A percentile compares a stretch with the other conserved stretches of the same genome.
Evolutionary conservation across 179 eudicot genomes (phyloP).

Genomic region (Monotropa hypopitys): DNA sequence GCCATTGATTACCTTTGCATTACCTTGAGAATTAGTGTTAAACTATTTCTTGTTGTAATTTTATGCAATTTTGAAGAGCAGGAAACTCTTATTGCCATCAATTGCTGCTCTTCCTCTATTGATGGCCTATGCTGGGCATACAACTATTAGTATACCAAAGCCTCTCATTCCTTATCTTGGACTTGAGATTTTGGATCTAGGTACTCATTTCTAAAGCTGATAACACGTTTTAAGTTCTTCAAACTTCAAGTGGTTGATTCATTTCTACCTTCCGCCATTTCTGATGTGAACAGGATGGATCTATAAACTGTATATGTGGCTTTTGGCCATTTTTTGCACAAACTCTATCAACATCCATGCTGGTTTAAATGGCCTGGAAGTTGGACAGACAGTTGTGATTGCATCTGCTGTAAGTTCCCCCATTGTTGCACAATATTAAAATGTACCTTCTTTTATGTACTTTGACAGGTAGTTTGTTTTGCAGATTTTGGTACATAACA

Average conservation of each 20-base stretch:
- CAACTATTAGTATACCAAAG: conserved; percentile 81
- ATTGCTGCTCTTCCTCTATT: conserved; percentile 89
- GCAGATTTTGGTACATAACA: conserved; percentile 80
- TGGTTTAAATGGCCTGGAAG: conserved; percentile 94
- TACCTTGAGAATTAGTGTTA: conserved; percentile 2
- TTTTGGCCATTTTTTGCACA: conserved; percentile 88
- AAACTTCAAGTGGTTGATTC: background rate
- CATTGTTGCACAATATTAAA: background rate
- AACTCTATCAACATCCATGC: conserved; percentile 96
- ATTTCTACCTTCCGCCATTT: background rate
- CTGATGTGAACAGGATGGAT: conserved; percentile 49
- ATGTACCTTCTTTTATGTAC: background rate
- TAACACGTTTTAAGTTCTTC: too few species aligned
- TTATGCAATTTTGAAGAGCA: conserved; percentile 24
- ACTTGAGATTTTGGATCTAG: conserved; percentile 66
- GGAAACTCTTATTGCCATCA: conserved; percentile 81
- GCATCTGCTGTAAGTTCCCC: conserved; percentile 65
- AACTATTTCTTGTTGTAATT: background rate
- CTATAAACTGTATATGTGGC: conserved; percentile 86
- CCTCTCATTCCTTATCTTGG: conserved; percentile 75
- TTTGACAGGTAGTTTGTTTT: conserved; percentile 14
- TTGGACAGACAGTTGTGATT: conserved; percentile 88
- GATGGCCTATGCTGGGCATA: conserved; percentile 99
- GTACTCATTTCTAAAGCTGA: conserved; percentile 21
- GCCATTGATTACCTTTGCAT: background rate